phyloP scores from a whole-genome alignment of 495 filamentous ascomycete species.

The Sordaria brevicollis region DNA sequence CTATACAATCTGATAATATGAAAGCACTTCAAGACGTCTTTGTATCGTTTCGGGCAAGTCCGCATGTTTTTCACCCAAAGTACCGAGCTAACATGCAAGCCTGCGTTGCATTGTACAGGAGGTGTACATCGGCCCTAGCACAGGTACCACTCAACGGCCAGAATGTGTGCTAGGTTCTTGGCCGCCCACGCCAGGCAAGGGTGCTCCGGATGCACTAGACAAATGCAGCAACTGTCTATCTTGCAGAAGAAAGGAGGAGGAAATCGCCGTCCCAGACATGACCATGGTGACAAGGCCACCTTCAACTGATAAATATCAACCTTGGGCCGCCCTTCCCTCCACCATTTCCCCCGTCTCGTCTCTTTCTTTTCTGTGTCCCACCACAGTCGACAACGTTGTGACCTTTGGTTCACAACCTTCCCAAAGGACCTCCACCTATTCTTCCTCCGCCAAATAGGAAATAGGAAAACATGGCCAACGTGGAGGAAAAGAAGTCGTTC shows the following conservation, averaged over 20 bases:
- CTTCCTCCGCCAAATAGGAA: not conserved
- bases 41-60: not conserved
- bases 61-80: not conserved
- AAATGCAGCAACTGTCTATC: not conserved
- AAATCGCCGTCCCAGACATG: not conserved
- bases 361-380: not conserved
- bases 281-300: not conserved
- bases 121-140: not conserved
- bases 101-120: not conserved
- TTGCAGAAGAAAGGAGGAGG: not conserved
- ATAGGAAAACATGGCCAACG: slow-evolving; percentile 12
- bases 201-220: not conserved
- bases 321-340: not conserved
- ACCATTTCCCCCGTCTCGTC: not conserved
- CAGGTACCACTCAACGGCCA: not conserved
- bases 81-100: not conserved
- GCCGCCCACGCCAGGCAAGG: not conserved
- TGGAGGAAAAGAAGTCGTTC: slow-evolving; percentile 12
- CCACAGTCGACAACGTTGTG: not conserved
- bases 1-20: not conserved
- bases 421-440: not conserved
- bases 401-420: not conserved
- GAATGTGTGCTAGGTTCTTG: not conserved
- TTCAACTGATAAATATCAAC: not conserved
- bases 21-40: not conserved